Evolutionary conservation across 2,329 filamentous ascomycete species (phyloP), one percentile per base, ranked within the genome.

Genomic region (Apiospora rasikravindrae): DNA sequence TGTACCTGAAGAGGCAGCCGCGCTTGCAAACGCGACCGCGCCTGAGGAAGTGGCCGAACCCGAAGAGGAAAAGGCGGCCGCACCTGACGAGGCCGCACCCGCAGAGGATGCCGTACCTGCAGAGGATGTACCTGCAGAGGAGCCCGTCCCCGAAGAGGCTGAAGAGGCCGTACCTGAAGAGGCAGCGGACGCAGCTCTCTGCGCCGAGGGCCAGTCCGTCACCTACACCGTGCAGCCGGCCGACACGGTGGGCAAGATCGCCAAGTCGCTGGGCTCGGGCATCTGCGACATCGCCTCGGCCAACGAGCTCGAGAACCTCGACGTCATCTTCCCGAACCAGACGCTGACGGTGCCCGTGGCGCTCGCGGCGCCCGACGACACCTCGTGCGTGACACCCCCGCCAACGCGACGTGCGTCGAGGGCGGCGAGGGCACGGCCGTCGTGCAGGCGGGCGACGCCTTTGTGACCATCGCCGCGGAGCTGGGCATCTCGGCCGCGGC

Each of bases 241-340:
- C 8, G 67, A 69, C 26, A 69, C 67, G 16, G 26, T 69, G 1
- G 7, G 19, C 67, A 49, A 49, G 24, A 69, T 69, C 42, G 67
- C 67, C 22, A n/a, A n/a, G 67, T 49, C 67, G 19, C 67, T 69
- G 16, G 19, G 26, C 26, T 69, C 67, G 7, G 67, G 44, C 44
- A 49, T 69, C 26, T 69, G 67, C 42, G 44, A 69, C 67, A 69
- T 69, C 13, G 67, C 67, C 1, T 7, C n/a, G 26, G 44, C 44
- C n/a, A 69, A 49, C 67, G 10, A 14, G 10, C 6, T 69, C 24
- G 57, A 8, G 19, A 49, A 69, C 44, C 10, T 69, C 16, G 67
- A 69, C 44, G 33, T 69, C 44, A 49, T 69, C 44, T 69, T 49
- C 67, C 67, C 67, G 26, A 69, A 69, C 7, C 67, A 69, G 67